Conservation (phyloP, 805 yeast genomes). For the Candida methanosorbosa region DNA sequence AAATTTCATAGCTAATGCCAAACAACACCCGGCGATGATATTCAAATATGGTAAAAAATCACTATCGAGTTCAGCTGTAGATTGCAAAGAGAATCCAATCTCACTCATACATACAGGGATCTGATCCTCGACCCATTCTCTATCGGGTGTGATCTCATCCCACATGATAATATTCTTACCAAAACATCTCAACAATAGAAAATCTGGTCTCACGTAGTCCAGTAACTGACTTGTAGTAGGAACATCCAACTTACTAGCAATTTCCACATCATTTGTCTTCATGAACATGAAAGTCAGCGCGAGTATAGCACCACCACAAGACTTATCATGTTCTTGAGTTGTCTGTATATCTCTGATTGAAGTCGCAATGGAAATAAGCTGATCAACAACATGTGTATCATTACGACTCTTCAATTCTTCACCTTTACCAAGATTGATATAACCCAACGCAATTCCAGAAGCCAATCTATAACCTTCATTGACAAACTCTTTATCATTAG, state of each 20-base stretch:
- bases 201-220: constrained; percentile 73
- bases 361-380: constrained; percentile 46
- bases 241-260: constrained; percentile 54
- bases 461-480: constrained; percentile 80
- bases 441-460: constrained; percentile 85
- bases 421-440: constrained; percentile 74
- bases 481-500: constrained; percentile 47
- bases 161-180: constrained; percentile 64
- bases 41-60: constrained; percentile 57
- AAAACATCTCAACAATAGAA: constrained; percentile 55
- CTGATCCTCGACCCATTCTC: constrained; percentile 48
- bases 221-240: constrained; percentile 53
- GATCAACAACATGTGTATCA: constrained; percentile 58
- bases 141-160: constrained; percentile 44
- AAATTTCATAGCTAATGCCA: constrained; percentile 65
- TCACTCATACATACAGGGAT: constrained; percentile 39
- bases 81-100: constrained; percentile 19
- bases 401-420: constrained; percentile 37
- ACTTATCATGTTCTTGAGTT: constrained; percentile 47
- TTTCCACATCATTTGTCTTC: constrained; percentile 48
- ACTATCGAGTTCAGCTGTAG: constrained; percentile 33
- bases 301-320: constrained; percentile 65
- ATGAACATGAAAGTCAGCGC: constrained; percentile 71
- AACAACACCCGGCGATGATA: constrained; percentile 64
- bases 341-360: constrained; percentile 58